Percentiles rank a stretch among this genome's conserved stretches.
These are phyloP conservation scores for Sindora glabra DNA, from an alignment of 306 rosid species.

Conservation along the genomic window DNA sequence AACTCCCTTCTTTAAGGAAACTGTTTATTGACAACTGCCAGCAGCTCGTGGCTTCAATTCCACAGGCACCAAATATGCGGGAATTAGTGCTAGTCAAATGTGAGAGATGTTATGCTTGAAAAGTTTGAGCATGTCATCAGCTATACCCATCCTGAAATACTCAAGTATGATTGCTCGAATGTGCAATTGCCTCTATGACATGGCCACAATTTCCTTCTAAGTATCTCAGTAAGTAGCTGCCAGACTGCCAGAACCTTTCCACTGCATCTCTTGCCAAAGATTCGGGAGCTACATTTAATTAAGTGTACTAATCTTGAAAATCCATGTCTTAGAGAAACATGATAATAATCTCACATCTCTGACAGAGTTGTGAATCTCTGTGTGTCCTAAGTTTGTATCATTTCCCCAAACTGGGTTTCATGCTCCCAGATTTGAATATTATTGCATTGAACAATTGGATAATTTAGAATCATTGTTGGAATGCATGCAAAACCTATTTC, in stretches of 20 bases:
- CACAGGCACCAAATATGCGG: not conserved
- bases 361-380: not conserved
- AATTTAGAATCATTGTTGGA: constrained; percentile 6
- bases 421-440: not conserved
- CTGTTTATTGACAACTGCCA: not conserved
- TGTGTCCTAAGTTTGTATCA: constrained; percentile 3
- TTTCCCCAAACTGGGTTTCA: constrained; percentile 7
- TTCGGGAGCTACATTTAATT: accelerated
- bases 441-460: not conserved
- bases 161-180: not conserved
- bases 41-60: not conserved
- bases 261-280: constrained; percentile 2
- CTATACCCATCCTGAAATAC: not conserved
- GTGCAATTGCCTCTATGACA: not conserved
- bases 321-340: not conserved
- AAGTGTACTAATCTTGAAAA: not conserved
- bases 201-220: not conserved
- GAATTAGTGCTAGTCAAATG: not conserved
- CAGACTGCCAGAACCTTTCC: not conserved
- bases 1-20: not conserved
- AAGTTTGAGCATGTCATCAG: not conserved
- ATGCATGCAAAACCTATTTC: not conserved
- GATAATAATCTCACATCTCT: not conserved
- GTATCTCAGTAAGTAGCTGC: not conserved
- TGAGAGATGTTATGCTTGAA: not conserved